phyloP scores from a whole-genome alignment of 1,284 basidiomycete genomes.

The Irpex sp. region DNA sequence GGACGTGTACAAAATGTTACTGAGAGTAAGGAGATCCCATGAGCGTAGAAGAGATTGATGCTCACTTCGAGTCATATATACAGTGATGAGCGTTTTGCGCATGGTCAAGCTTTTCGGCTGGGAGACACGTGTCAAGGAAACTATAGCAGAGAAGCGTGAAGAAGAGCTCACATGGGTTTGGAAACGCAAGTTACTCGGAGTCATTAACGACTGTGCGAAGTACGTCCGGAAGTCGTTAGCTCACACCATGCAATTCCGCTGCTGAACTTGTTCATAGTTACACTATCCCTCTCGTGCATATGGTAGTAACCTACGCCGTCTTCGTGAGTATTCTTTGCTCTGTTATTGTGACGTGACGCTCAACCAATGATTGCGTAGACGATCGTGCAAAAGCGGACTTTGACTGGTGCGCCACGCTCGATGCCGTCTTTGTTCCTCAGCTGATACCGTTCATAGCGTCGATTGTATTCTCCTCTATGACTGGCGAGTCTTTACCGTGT shows the following conservation, averaged over 20 bases:
- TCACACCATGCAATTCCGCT: background rate
- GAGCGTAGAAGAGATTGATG: background rate
- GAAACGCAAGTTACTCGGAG: constrained; percentile 36
- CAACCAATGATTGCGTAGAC: constrained; percentile 26
- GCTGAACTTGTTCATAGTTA: constrained; percentile 33
- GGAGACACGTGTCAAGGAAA: constrained; percentile 42
- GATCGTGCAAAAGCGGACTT: constrained; percentile 28
- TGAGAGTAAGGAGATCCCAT: constrained; percentile 28
- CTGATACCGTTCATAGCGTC: constrained; percentile 26
- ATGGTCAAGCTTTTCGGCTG: constrained; percentile 66
- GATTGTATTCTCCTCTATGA: constrained; percentile 39
- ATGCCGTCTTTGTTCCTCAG: background rate
- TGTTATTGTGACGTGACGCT: background rate
- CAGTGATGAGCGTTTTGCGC: constrained; percentile 36
- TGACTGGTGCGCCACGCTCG: constrained; percentile 22
- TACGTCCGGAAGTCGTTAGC: constrained; percentile 18
- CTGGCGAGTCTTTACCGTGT: constrained; percentile 22
- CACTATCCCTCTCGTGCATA: constrained; percentile 62
- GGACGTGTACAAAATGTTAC: constrained; percentile 46
- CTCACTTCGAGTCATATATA: background rate
- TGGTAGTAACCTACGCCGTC: constrained; percentile 67
- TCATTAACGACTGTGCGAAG: constrained; percentile 35
- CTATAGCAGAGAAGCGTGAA: constrained; percentile 45
- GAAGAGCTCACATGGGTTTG: constrained; percentile 47
- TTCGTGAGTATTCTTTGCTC: constrained; percentile 32